Evolutionary conservation across 768 basidiomycete species (phyloP).

Genomic region (Trametes meyenii): DNA sequence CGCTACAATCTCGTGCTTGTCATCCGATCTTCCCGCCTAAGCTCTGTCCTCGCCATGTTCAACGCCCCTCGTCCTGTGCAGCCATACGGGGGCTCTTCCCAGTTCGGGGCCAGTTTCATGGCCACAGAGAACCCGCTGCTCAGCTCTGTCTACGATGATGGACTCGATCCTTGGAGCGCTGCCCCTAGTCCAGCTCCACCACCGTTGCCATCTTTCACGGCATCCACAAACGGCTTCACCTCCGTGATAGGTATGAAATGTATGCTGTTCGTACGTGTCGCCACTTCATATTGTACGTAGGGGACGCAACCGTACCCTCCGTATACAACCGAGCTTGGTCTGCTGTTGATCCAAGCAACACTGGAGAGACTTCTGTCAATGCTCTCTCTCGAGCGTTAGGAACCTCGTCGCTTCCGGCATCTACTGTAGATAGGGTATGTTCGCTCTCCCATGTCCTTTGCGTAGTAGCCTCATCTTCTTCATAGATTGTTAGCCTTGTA

Average conservation of each 20-base stretch:
- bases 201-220: constrained; percentile 50
- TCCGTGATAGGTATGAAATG: constrained; percentile 63
- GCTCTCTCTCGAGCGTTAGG: constrained; percentile 78
- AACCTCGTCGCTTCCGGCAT: constrained; percentile 78
- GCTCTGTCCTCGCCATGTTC: constrained; percentile 57
- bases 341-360: constrained; percentile 67
- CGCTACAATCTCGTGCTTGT: background rate
- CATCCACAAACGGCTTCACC: constrained; percentile 56
- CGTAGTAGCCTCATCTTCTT: background rate
- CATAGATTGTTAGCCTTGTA: constrained; percentile 87
- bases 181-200: constrained; percentile 73
- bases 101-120: constrained; percentile 69
- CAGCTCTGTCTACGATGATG: constrained; percentile 71
- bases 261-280: background rate
- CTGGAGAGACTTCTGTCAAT: constrained; percentile 82
- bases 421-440: constrained; percentile 78
- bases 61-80: constrained; percentile 79
- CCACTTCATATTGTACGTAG: constrained; percentile 39
- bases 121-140: constrained; percentile 69
- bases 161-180: constrained; percentile 81
- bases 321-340: constrained; percentile 77
- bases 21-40: background rate
- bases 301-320: constrained; percentile 77
- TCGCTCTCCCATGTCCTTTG: no score
- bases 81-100: constrained; percentile 60